Percentiles rank a stretch among this genome's conserved stretches.
Conservation (phyloP, 805 yeast species). For the Candida maesae region DNA sequence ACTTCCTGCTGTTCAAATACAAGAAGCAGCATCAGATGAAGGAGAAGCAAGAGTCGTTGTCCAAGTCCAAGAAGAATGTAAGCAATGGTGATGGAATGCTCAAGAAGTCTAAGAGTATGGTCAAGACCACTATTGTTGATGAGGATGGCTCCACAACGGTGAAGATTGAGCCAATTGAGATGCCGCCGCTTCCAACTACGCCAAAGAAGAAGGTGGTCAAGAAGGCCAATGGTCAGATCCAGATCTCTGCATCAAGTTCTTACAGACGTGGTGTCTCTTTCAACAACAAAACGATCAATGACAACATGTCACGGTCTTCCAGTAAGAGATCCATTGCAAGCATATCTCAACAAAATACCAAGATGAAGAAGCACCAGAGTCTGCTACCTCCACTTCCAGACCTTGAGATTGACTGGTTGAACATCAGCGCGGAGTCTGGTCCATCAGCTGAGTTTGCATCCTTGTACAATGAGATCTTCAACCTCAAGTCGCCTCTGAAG, state of each 20-base stretch:
- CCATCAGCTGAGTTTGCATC: constrained; percentile 28
- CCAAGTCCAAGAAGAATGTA: constrained; percentile 26
- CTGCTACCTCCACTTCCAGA: constrained; percentile 29
- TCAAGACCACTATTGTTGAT: constrained; percentile 38
- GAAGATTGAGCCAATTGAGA: constrained; percentile 16
- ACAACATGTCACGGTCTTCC: constrained; percentile 24
- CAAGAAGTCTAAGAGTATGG: constrained; percentile 39
- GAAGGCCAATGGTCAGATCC: constrained; percentile 24
- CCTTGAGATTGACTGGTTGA: constrained; percentile 24
- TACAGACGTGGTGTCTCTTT: constrained; percentile 31
- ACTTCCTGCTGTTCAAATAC: constrained; percentile 69
- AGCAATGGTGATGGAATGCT: constrained; percentile 31
- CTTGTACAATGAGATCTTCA: constrained; percentile 30
- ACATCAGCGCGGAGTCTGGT: constrained; percentile 14
- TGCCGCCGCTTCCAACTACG: constrained; percentile 17
- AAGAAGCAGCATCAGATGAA: constrained; percentile 54
- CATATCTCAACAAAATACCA: neutral
- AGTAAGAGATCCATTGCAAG: constrained; percentile 21
- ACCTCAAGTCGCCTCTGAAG: constrained; percentile 16
- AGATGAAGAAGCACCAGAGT: constrained; percentile 24
- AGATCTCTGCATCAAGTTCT: constrained; percentile 29
- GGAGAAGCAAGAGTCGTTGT: constrained; percentile 15
- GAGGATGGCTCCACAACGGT: constrained; percentile 26
- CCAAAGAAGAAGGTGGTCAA: constrained; percentile 24
- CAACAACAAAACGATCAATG: constrained; percentile 20